Percentiles rank a stretch among this genome's conserved stretches.
phyloP scores from a whole-genome alignment of 2,329 filamentous ascomycete species.

The Geoglossum cookeanum region DNA sequence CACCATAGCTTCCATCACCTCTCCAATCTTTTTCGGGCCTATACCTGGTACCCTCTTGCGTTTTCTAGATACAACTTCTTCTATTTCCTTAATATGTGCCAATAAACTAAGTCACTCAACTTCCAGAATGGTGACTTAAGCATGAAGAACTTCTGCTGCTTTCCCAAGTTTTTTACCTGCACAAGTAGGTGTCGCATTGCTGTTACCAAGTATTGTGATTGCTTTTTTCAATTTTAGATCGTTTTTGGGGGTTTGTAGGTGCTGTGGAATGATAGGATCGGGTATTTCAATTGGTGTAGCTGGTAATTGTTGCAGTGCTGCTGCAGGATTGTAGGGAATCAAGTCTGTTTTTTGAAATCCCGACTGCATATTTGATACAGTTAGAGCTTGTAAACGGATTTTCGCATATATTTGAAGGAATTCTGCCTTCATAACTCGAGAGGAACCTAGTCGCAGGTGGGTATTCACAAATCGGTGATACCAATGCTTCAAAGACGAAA shows the following conservation, averaged over 20 bases:
- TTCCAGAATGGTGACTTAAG: too few species aligned
- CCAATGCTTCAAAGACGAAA: neutral
- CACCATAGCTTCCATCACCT: too few species aligned
- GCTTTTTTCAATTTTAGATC: too few species aligned
- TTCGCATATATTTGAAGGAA: neutral
- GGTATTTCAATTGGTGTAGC: neutral
- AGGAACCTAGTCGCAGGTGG: neutral
- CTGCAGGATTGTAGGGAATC: neutral
- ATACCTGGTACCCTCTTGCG: too few species aligned
- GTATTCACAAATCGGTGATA: neutral
- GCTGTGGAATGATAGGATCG: neutral
- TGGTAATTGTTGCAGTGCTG: neutral
- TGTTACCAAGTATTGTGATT: too few species aligned
- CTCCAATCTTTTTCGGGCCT: too few species aligned
- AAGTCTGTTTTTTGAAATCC: neutral
- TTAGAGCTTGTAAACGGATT: neutral
- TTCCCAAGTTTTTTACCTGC: too few species aligned
- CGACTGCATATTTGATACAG: neutral
- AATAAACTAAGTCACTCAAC: too few species aligned
- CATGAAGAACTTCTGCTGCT: too few species aligned
- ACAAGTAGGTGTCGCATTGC: too few species aligned
- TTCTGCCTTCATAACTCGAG: neutral
- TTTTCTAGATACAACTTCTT: too few species aligned
- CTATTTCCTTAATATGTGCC: too few species aligned
- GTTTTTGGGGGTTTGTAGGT: neutral